Evolutionary conservation across 768 basidiomycete genomes (phyloP), one percentile per base, ranked within the genome.

Genomic region (Podaxis mareebaensis): DNA sequence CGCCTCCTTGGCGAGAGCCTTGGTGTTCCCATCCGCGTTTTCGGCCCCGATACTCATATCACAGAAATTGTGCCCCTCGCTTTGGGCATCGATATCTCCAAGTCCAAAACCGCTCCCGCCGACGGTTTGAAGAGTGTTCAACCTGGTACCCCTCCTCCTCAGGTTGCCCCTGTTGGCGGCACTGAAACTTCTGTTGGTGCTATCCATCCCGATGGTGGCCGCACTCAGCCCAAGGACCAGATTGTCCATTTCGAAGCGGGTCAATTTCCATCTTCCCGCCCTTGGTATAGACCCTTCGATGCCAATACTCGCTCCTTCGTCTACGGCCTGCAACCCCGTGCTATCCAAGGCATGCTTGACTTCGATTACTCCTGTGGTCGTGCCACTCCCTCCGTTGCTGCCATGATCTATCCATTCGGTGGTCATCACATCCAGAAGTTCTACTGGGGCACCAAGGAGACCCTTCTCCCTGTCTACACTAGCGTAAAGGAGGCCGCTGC

Each of bases 401-500:
- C 97, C 42, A 99, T 99, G 96, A 97, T 99, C 74, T 99, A 99
- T 77, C 97, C 96, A 74, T 99, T 99, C 78, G 97, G 96, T 73
- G 96, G 96, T 20, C 96, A 99, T 80, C 97, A 99, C 81, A 97
- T 98, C 77, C 97, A 99, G 81, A 99, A 99, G 82, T 98, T 99
- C 87, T 99, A 99, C 85, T 99, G 97, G 97, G 97, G 97, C 61
- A 99, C 97, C 44, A 95, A 93, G 82, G 97, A 99, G 83, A 96
- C 96, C 3, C 90, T 99, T 53, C 88, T 99, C 42, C 97, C 97
- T 56, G 96, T 99, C 48, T 99, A 97, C 83, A 96, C 96, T 20
- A 87, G 87, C 60, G 83, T 97, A 68, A 86, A 86, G 59, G 96
- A 98, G 72, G 96, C 96, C 13, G 87, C 91, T 67, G 83, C 86